Percentiles rank a stretch among this genome's conserved stretches.
Conservation (phyloP, 1,139 yeast genomes). For the Meyerozyma guilliermondii region DNA sequence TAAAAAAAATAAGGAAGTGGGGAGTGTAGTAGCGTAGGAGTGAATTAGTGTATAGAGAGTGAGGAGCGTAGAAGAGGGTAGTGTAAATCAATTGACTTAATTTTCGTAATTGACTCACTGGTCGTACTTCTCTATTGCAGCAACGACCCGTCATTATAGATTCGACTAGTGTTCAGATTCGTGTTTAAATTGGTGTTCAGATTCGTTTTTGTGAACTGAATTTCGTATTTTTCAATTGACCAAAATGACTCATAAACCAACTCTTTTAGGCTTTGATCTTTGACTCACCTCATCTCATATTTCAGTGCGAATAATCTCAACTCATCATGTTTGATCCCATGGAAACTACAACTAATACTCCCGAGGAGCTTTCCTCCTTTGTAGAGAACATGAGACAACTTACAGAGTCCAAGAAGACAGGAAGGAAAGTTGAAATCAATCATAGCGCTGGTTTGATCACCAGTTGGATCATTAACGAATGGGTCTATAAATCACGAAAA, state of each 20-base stretch:
- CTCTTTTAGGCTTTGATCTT: neutral
- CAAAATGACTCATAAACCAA: neutral
- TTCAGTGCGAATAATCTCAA: neutral
- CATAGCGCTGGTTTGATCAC: slow-evolving; percentile 16
- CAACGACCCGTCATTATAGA: no score
- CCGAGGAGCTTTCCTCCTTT: neutral
- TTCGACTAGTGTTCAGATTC: no score
- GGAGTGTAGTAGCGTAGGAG: no score
- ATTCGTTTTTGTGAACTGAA: no score
- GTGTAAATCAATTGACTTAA: no score
- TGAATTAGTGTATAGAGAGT: no score
- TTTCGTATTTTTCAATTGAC: no score
- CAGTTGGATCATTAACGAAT: slow-evolving; percentile 83
- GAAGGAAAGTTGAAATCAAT: slow-evolving; percentile 1
- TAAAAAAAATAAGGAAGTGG: neutral
- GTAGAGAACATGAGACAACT: neutral
- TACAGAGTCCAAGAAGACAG: neutral
- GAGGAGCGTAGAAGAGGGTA: no score
- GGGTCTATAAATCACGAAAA: slow-evolving; percentile 61
- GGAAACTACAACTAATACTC: neutral
- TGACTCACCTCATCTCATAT: neutral
- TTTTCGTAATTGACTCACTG: no score
- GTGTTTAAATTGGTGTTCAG: no score
- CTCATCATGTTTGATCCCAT: neutral
- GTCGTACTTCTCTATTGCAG: no score